Evolutionary conservation across 805 yeast species (phyloP).

Genomic region (Saturnispora galanensis): DNA sequence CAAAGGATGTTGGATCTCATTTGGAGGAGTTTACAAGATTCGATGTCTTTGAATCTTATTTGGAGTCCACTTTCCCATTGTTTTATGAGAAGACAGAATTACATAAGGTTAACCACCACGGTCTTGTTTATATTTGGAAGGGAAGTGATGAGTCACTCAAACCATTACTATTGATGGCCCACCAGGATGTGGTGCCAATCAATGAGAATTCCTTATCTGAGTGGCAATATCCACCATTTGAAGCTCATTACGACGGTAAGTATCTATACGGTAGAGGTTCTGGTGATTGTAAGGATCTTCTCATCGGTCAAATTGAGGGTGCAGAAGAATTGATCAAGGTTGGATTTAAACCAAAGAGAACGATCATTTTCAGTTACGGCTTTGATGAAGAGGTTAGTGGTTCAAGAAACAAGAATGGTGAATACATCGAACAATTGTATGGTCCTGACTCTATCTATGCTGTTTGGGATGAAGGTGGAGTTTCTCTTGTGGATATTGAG

Average conservation of each 20-base stretch:
- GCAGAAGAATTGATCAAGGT: constrained; percentile 22
- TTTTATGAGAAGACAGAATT: constrained; percentile 27
- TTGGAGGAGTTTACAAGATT: constrained; percentile 35
- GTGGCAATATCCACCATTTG: constrained; percentile 33
- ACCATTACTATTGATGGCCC: constrained; percentile 40
- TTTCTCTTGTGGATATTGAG: constrained; percentile 27
- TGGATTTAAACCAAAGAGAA: constrained; percentile 34
- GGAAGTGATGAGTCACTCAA: constrained; percentile 31
- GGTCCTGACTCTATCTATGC: constrained; percentile 36
- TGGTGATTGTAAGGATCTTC: constrained; percentile 35
- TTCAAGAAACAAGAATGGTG: constrained; percentile 26
- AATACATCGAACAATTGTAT: constrained; percentile 27
- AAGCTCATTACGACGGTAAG: constrained; percentile 30
- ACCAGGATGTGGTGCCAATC: constrained; percentile 45
- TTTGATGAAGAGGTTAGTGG: constrained; percentile 43
- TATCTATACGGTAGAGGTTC: constrained; percentile 32
- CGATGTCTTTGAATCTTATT: constrained; percentile 29
- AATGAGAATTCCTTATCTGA: constrained; percentile 30
- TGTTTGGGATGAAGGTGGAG: constrained; percentile 37
- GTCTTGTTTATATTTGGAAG: constrained; percentile 35
- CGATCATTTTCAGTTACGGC: constrained; percentile 38
- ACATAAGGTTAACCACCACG: constrained; percentile 34
- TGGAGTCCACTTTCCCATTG: constrained; percentile 33
- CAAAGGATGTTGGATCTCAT: constrained; percentile 36
- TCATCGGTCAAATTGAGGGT: constrained; percentile 31